Evolutionary conservation across 768 basidiomycete species (phyloP).

Genomic region (Termitomyces sp.): DNA sequence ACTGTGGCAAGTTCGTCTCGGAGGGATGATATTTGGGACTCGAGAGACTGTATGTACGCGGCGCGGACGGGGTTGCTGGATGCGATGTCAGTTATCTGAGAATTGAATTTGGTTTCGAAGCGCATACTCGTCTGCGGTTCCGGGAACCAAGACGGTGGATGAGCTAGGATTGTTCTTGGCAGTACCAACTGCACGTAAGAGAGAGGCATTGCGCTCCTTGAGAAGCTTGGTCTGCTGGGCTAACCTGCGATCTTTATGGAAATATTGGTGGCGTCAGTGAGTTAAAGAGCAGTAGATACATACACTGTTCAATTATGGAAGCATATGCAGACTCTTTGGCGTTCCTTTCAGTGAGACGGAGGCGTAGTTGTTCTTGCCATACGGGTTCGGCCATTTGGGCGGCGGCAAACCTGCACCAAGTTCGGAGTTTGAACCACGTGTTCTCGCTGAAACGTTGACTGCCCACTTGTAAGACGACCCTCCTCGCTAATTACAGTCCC

Average conservation of each 20-base stretch:
- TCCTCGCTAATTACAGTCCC: conserved; percentile 19
- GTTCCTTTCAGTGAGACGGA: conserved; percentile 82
- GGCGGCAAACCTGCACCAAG: conserved; percentile 15
- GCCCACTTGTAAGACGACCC: conserved; percentile 19
- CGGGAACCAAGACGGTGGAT: conserved; percentile 59
- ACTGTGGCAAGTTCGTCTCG: conserved; percentile 91
- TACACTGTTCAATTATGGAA: conserved; percentile 91
- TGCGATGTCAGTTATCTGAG: conserved; percentile 16
- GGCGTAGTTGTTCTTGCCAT: conserved; percentile 81
- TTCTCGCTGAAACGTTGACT: conserved; percentile 23
- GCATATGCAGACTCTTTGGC: conserved; percentile 77
- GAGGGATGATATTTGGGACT: conserved; percentile 89
- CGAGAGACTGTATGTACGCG: conserved; percentile 88
- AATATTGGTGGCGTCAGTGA: conserved; percentile 5
- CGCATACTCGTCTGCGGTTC: conserved; percentile 65
- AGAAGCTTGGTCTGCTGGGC: conserved; percentile 90
- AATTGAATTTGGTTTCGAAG: conserved; percentile 6
- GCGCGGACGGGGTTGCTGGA: conserved; percentile 78
- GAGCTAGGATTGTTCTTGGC: conserved; percentile 61
- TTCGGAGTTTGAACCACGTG: conserved; percentile 42
- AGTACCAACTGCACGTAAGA: conserved; percentile 79
- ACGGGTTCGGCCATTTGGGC: conserved; percentile 69
- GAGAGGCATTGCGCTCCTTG: conserved; percentile 88
- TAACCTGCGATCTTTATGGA: conserved; percentile 73
- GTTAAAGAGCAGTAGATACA: conserved; percentile 23